Evolutionary conservation across 768 basidiomycete genomes (phyloP).

Genomic region (Lenzites betulinus): DNA sequence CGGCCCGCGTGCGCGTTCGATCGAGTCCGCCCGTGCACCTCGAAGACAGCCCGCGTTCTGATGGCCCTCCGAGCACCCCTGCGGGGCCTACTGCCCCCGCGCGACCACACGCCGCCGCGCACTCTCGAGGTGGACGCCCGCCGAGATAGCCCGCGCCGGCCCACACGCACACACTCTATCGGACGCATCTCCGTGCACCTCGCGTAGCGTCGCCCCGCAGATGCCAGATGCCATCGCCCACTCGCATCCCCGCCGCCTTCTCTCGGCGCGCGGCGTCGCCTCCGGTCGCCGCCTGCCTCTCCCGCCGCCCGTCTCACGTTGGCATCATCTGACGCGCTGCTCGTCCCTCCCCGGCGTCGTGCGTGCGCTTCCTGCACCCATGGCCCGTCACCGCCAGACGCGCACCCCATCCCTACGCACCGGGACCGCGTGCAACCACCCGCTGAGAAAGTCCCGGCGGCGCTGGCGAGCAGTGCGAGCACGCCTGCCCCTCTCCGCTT

Average conservation of each 20-base stretch:
- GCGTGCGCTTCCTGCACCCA: slow-evolving; percentile 19
- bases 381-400: slow-evolving; percentile 5
- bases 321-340: slow-evolving; percentile 21
- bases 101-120: slow-evolving; percentile 1
- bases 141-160: background rate
- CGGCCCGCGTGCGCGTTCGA: slow-evolving; percentile 11
- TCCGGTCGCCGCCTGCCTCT: slow-evolving; percentile 7
- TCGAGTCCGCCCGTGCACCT: slow-evolving; percentile 1
- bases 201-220: slow-evolving; percentile 13
- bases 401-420: background rate
- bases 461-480: slow-evolving; percentile 2
- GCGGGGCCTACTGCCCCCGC: slow-evolving; percentile 15
- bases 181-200: slow-evolving; percentile 17
- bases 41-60: slow-evolving; percentile 12
- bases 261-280: slow-evolving; percentile 9
- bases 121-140: background rate
- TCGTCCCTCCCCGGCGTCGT: slow-evolving; percentile 7
- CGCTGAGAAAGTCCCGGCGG: slow-evolving; percentile 9
- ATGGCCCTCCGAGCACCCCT: slow-evolving; percentile 2
- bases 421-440: slow-evolving; percentile 2
- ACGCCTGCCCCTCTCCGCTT: slow-evolving; percentile 12
- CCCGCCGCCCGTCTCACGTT: slow-evolving; percentile 18
- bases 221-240: too few species aligned
- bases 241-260: slow-evolving; percentile 19
- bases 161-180: slow-evolving; percentile 14